phyloP scores from a whole-genome alignment of 148 eudicot species.

The Persicaria maculosa region DNA sequence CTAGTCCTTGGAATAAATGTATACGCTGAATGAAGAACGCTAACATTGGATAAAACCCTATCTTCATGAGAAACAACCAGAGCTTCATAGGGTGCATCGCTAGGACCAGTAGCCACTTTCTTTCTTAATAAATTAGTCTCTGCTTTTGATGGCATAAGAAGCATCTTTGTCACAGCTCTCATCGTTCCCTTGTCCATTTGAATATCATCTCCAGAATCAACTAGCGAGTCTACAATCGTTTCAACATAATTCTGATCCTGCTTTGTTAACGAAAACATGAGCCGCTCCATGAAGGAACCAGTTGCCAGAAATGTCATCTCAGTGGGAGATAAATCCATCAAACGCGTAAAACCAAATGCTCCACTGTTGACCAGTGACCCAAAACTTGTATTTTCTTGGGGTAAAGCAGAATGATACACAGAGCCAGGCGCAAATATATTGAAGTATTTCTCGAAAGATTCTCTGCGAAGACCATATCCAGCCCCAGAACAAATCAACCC shows the following conservation, averaged over 20 bases:
- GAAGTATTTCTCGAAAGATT: slow-evolving; percentile 52
- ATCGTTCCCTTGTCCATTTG: slow-evolving; percentile 61
- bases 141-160: slow-evolving; percentile 68
- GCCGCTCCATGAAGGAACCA: slow-evolving; percentile 68
- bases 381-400: slow-evolving; percentile 22
- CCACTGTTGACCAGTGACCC: slow-evolving; percentile 36
- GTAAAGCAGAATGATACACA: slow-evolving; percentile 45
- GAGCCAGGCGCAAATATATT: slow-evolving; percentile 65
- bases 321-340: slow-evolving; percentile 74
- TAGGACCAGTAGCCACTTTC: slow-evolving; percentile 60
- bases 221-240: slow-evolving; percentile 41
- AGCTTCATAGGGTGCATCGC: slow-evolving; percentile 71
- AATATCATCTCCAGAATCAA: slow-evolving; percentile 51
- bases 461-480: slow-evolving; percentile 45
- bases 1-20: slow-evolving; percentile 77
- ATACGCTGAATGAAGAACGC: slow-evolving; percentile 73
- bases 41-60: slow-evolving; percentile 59
- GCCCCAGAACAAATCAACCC: slow-evolving; percentile 33
- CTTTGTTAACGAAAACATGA: slow-evolving; percentile 60
- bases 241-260: slow-evolving; percentile 44
- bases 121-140: slow-evolving; percentile 33
- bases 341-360: slow-evolving; percentile 71
- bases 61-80: slow-evolving; percentile 71
- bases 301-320: slow-evolving; percentile 69
- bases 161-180: slow-evolving; percentile 82